Evolutionary conservation across 2,329 filamentous ascomycete species (phyloP).

Genomic region (Penicillium sp.): DNA sequence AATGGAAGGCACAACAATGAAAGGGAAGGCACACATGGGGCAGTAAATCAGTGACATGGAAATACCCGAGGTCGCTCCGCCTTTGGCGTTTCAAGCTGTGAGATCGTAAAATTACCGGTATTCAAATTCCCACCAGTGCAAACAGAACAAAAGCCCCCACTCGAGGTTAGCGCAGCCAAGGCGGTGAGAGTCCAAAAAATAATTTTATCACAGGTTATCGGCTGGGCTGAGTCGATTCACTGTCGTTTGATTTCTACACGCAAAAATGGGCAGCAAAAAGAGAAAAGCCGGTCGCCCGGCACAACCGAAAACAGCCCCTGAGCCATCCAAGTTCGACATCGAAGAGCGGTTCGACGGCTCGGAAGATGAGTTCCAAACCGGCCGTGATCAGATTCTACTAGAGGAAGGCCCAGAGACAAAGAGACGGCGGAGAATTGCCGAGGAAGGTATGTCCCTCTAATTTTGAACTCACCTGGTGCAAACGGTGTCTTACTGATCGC

Average conservation of each 20-base stretch:
- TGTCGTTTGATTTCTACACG: constrained; percentile 7
- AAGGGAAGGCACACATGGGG: background rate
- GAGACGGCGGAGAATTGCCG: constrained; percentile 65
- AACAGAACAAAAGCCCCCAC: constrained; percentile 21
- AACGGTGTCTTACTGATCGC: constrained; percentile 15
- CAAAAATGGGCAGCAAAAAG: constrained; percentile 53
- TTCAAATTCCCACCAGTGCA: constrained; percentile 16
- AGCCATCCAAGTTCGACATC: constrained; percentile 36
- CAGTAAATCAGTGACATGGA: background rate
- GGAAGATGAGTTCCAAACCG: constrained; percentile 88
- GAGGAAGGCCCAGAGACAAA: constrained; percentile 79
- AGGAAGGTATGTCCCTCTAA: constrained; percentile 55
- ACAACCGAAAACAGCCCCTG: constrained; percentile 29
- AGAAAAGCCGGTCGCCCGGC: constrained; percentile 63
- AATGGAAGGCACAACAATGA: constrained; percentile 1
- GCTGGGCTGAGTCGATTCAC: constrained; percentile 1
- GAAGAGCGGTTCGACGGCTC: constrained; percentile 83
- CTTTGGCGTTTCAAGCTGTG: background rate
- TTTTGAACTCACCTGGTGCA: background rate
- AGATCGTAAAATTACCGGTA: constrained; percentile 11
- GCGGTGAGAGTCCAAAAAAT: constrained; percentile 38
- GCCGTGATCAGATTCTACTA: constrained; percentile 80
- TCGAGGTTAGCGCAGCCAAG: constrained; percentile 17
- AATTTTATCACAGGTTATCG: constrained; percentile 30
- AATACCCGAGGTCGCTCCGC: background rate